Conservation (phyloP, 257 asterid genomes). For the Paraleonurus japonicus region DNA sequence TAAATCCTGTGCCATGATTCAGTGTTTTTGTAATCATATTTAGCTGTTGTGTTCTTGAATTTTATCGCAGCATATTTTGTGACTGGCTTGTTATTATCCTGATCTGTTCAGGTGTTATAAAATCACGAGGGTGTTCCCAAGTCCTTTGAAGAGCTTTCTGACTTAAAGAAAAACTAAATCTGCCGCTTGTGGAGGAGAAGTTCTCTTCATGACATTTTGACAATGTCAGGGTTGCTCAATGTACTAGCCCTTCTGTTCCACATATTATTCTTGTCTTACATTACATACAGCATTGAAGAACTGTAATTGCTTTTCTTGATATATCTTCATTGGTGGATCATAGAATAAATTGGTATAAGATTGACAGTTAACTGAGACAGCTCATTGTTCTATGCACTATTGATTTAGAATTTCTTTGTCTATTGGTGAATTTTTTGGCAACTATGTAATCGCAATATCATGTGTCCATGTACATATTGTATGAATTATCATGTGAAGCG, state of each 20-base stretch:
- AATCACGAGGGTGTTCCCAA: conserved; percentile 31
- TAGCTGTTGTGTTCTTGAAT: conserved; percentile 7
- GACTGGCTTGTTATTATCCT: background rate
- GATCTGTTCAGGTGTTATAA: conserved; percentile 25
- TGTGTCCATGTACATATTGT: conserved; percentile 2
- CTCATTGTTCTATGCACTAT: conserved; percentile 14
- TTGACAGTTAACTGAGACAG: background rate
- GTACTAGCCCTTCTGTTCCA: conserved; percentile 47
- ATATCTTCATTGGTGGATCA: background rate
- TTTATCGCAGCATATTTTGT: background rate
- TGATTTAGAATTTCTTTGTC: background rate
- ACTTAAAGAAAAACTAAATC: conserved; percentile 43
- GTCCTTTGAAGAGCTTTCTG: conserved; percentile 38
- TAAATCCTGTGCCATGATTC: background rate
- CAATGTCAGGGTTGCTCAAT: conserved; percentile 91
- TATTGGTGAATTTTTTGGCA: background rate
- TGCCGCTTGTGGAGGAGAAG: conserved; percentile 46
- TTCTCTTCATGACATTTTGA: conserved; percentile 71
- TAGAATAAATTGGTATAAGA: background rate
- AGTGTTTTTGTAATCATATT: background rate
- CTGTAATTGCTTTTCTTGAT: conserved; percentile 10
- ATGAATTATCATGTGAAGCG: background rate
- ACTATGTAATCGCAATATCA: conserved; percentile 14
- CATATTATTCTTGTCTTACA: conserved; percentile 13
- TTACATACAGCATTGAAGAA: conserved; percentile 18